phyloP scores from a whole-genome alignment of 2,329 filamentous ascomycete genomes.

The Cladosporium oxysporum region DNA sequence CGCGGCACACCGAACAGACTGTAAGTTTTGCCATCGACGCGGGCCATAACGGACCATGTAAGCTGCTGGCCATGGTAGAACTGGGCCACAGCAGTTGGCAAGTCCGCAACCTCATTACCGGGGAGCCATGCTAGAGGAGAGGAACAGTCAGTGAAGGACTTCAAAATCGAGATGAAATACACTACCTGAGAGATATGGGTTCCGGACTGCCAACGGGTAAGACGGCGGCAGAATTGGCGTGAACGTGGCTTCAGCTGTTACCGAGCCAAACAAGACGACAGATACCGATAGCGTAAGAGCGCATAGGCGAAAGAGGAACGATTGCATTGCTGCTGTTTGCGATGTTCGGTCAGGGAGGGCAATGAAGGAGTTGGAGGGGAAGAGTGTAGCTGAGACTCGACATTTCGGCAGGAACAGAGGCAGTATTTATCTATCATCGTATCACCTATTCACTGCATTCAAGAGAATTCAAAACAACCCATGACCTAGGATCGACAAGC shows the following conservation, averaged over 20 bases:
- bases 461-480: not conserved
- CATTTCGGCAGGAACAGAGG: not conserved
- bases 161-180: not conserved
- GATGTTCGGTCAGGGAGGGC: not conserved
- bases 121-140: constrained; percentile 43
- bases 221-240: constrained; percentile 42
- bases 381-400: not conserved
- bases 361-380: not conserved
- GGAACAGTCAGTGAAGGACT: not conserved
- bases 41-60: constrained; percentile 46
- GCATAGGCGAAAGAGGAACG: not conserved
- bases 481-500: not conserved
- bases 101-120: constrained; percentile 38
- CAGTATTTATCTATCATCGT: not conserved
- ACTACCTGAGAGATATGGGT: constrained; percentile 44
- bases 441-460: not conserved
- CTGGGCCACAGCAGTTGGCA: constrained; percentile 43
- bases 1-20: constrained; percentile 45
- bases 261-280: not conserved
- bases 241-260: constrained; percentile 19
- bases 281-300: not conserved
- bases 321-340: not conserved
- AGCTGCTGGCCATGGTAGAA: constrained; percentile 48
- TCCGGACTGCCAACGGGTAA: constrained; percentile 47
- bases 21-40: constrained; percentile 44